These are phyloP conservation scores for Alternaria sp. DNA, from an alignment of 2,329 filamentous ascomycete genomes.

Conservation along the genomic window DNA sequence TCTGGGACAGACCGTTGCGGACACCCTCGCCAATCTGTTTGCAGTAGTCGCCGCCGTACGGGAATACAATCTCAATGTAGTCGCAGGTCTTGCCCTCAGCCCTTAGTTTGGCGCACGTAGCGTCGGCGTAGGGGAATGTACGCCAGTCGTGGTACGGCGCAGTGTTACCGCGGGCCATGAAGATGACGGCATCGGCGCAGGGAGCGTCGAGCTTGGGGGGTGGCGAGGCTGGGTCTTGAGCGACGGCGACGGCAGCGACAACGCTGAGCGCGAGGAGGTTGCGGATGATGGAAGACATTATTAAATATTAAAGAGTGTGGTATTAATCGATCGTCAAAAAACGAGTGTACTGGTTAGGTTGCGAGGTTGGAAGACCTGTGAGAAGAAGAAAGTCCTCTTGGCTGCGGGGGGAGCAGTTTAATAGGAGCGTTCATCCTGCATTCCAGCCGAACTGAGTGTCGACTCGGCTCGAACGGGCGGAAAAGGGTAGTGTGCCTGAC, in stretches of 20 bases:
- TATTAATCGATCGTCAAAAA: constrained; percentile 29
- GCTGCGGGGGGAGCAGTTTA: constrained; percentile 30
- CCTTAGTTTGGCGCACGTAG: constrained; percentile 32
- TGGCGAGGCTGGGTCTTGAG: constrained; percentile 36
- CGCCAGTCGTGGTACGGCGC: constrained; percentile 35
- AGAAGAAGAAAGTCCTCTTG: constrained; percentile 30
- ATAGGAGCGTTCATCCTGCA: constrained; percentile 28
- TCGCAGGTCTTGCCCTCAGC: constrained; percentile 36
- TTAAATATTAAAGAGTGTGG: constrained; percentile 36
- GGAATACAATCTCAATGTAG: constrained; percentile 36
- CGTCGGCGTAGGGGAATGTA: constrained; percentile 32
- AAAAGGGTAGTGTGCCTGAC: constrained; percentile 33
- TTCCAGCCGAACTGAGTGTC: constrained; percentile 23
- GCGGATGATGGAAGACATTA: constrained; percentile 39
- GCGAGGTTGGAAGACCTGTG: constrained; percentile 31
- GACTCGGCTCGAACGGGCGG: constrained; percentile 24
- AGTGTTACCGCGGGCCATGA: constrained; percentile 37
- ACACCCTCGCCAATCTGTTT: constrained; percentile 30
- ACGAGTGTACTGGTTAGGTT: constrained; percentile 34
- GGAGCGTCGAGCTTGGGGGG: constrained; percentile 34
- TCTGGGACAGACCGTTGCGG: constrained; percentile 40
- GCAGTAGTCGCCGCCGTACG: constrained; percentile 26
- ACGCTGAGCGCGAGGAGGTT: constrained; percentile 34
- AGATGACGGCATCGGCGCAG: constrained; percentile 34
- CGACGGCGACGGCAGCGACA: constrained; percentile 37